Evolutionary conservation across 2,329 filamentous ascomycete species (phyloP).

Genomic region (Aspergillus sp.): DNA sequence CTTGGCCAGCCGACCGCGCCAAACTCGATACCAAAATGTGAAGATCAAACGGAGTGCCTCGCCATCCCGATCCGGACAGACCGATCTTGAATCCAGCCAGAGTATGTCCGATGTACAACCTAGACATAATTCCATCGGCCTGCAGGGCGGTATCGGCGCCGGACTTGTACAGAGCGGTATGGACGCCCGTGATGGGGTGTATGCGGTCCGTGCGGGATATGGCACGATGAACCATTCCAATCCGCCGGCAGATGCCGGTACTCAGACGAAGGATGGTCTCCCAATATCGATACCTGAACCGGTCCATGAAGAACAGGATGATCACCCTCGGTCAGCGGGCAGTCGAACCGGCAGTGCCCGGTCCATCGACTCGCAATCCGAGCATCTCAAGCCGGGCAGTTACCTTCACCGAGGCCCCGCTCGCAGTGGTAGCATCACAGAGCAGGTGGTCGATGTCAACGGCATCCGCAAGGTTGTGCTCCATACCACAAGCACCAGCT

Average conservation of each 20-base stretch:
- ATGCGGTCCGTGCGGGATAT: conserved; percentile 60
- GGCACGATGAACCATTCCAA: conserved; percentile 46
- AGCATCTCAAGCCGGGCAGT: conserved; percentile 25
- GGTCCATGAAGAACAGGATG: conserved; percentile 35
- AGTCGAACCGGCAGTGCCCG: conserved; percentile 27
- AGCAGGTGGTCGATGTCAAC: conserved; percentile 72
- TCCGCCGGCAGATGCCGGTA: conserved; percentile 22
- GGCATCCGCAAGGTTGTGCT: conserved; percentile 76
- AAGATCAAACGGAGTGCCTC: conserved; percentile 62
- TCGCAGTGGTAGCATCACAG: conserved; percentile 75
- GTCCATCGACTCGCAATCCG: conserved; percentile 26
- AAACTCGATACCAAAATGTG: conserved; percentile 63
- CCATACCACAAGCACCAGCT: conserved; percentile 64
- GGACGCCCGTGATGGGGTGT: conserved; percentile 66
- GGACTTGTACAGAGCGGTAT: conserved; percentile 56
- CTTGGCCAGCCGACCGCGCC: conserved; percentile 59
- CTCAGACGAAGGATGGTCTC: conserved; percentile 28
- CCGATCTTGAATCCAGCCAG: conserved; percentile 41
- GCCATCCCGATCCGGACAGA: conserved; percentile 38
- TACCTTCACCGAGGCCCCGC: conserved; percentile 54
- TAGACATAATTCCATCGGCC: conserved; percentile 36
- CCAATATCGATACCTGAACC: conserved; percentile 35
- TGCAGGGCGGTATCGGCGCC: conserved; percentile 56
- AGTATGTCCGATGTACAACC: conserved; percentile 43
- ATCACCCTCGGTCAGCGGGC: conserved; percentile 22